Conservation (phyloP, 2,329 filamentous ascomycete species). For the Coniella vitis region DNA sequence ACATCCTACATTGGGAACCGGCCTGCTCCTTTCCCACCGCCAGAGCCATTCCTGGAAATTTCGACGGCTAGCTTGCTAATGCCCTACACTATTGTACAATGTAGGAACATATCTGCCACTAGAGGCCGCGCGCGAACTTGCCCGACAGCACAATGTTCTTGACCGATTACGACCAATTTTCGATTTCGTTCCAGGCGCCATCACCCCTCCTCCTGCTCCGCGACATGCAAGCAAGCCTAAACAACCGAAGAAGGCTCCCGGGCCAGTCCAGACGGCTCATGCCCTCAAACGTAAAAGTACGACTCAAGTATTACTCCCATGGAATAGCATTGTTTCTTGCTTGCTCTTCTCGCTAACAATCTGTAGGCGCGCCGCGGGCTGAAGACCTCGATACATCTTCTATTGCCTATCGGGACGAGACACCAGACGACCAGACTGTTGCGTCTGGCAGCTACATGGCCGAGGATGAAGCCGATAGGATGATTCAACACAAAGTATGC, state of each 20-base stretch:
- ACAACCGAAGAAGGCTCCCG: conserved; percentile 59
- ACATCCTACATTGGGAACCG: background rate
- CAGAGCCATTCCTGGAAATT: no score
- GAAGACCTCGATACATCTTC: conserved; percentile 55
- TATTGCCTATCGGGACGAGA: conserved; percentile 49
- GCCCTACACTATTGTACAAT: conserved; percentile 3
- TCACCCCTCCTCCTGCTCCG: conserved; percentile 87
- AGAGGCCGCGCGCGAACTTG: conserved; percentile 70
- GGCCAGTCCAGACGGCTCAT: conserved; percentile 1
- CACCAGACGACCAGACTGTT: conserved; percentile 74
- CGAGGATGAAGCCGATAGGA: conserved; percentile 70
- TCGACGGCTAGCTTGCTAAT: conserved; percentile 1
- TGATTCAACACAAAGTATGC: conserved; percentile 35
- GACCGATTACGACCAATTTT: conserved; percentile 83
- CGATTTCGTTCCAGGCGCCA: conserved; percentile 76
- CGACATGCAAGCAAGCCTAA: conserved; percentile 88
- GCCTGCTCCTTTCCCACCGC: background rate
- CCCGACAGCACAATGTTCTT: conserved; percentile 78
- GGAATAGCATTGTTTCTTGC: conserved; percentile 1
- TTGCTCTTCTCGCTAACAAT: conserved; percentile 18
- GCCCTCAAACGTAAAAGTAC: conserved; percentile 12
- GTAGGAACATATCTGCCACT: conserved; percentile 94
- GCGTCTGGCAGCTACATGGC: conserved; percentile 79
- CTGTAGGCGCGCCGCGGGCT: conserved; percentile 30
- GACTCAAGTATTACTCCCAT: background rate